phyloP scores from a whole-genome alignment of 2,329 filamentous ascomycete genomes.

The Thermomyces lanuginosus region DNA sequence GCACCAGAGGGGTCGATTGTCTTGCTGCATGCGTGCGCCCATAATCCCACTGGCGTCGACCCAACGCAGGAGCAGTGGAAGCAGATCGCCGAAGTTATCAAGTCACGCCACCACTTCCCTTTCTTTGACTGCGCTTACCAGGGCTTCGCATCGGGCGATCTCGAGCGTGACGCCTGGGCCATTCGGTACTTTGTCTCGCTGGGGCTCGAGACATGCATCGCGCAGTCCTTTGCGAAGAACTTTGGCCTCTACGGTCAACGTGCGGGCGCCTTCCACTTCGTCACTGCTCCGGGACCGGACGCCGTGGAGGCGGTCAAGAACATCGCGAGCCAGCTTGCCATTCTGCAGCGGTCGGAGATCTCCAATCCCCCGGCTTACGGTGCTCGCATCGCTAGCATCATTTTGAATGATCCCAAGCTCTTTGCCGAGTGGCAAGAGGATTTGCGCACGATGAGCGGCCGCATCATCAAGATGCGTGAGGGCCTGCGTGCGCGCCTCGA shows the following conservation, averaged over 20 bases:
- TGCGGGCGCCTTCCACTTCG: slow-evolving; percentile 88
- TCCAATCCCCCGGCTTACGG: slow-evolving; percentile 93
- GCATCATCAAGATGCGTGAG: slow-evolving; percentile 83
- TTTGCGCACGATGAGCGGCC: slow-evolving; percentile 80
- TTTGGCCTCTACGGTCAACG: slow-evolving; percentile 89
- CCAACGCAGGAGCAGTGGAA: slow-evolving; percentile 90
- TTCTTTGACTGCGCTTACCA: slow-evolving; percentile 99
- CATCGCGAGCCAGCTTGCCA: slow-evolving; percentile 74
- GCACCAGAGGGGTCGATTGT: slow-evolving; percentile 72
- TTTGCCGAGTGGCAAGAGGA: slow-evolving; percentile 90
- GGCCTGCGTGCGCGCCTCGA: slow-evolving; percentile 66
- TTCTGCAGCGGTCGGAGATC: slow-evolving; percentile 93
- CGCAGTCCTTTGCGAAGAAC: slow-evolving; percentile 47
- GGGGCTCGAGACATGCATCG: slow-evolving; percentile 55
- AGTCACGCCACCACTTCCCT: slow-evolving; percentile 70
- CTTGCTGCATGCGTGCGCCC: slow-evolving; percentile 84
- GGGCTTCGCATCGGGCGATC: slow-evolving; percentile 85
- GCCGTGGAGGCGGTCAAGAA: slow-evolving; percentile 44
- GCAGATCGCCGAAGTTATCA: slow-evolving; percentile 64
- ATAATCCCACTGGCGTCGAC: slow-evolving; percentile 96
- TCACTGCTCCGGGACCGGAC: slow-evolving; percentile 55
- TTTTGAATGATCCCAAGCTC: slow-evolving; percentile 67
- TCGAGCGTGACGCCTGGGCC: slow-evolving; percentile 73
- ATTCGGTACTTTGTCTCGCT: slow-evolving; percentile 86
- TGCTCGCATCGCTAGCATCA: slow-evolving; percentile 66